Conservation (phyloP, 306 rosid genomes). For the Gastrolobium bilobum region DNA sequence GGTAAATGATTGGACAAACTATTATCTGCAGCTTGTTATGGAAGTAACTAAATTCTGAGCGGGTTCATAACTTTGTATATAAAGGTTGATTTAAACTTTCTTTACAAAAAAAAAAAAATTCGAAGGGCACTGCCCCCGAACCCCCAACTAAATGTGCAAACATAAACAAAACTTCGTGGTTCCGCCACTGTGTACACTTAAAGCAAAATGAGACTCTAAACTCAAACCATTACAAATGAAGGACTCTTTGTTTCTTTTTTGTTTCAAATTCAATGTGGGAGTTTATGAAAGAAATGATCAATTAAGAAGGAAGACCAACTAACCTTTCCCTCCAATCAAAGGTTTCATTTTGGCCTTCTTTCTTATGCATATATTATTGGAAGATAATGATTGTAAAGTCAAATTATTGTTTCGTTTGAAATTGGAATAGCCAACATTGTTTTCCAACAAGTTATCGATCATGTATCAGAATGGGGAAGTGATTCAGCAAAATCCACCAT, state of each 20-base stretch:
- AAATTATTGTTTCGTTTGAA: slow-evolving; percentile 15
- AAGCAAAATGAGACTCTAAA: no score
- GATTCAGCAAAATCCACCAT: slow-evolving; percentile 51
- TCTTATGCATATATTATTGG: background rate
- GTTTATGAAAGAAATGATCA: background rate
- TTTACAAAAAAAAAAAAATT: no score
- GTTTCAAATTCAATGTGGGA: background rate
- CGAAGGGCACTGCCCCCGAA: no score
- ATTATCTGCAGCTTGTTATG: no score
- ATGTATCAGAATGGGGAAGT: slow-evolving; percentile 37
- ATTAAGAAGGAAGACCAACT: background rate
- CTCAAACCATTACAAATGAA: no score
- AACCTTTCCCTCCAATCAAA: background rate
- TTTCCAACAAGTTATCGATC: slow-evolving; percentile 2
- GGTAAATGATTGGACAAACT: no score
- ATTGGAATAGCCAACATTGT: background rate
- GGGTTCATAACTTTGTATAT: no score
- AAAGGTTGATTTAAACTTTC: no score
- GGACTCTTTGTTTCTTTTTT: background rate
- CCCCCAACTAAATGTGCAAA: no score
- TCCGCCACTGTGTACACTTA: no score
- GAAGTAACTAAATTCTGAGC: no score
- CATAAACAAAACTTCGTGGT: no score
- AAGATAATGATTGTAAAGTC: slow-evolving; percentile 21
- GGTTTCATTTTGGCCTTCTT: background rate